Evolutionary conservation across 106 monocot genomes (phyloP).

Genomic region (Dendrobium catenatum): DNA sequence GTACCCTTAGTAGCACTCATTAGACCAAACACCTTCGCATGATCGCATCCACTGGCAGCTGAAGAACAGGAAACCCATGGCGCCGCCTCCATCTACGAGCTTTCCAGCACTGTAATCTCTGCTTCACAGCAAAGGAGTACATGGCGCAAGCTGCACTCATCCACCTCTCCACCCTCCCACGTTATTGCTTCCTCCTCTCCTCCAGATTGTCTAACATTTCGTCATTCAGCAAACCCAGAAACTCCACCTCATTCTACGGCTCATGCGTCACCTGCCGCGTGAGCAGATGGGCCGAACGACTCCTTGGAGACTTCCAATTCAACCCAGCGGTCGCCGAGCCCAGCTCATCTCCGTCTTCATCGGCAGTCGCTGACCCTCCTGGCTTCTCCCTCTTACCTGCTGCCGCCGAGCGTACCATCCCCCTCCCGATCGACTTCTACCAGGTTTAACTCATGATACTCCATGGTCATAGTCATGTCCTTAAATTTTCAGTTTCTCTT

Average conservation of each 20-base stretch:
- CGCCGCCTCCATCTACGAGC: not conserved
- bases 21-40: too few relatives aligned
- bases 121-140: not conserved
- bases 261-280: slow-evolving; percentile 21
- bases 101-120: not conserved
- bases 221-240: slow-evolving; percentile 1
- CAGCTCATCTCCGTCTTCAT: slow-evolving; percentile 13
- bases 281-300: slow-evolving; percentile 85
- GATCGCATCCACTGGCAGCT: too few relatives aligned
- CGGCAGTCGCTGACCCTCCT: slow-evolving; percentile 13
- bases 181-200: not conserved
- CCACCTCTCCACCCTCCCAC: not conserved
- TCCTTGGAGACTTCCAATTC: slow-evolving; percentile 79
- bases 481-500: not conserved
- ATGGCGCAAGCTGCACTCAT: not conserved
- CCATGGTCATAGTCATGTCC: not conserved
- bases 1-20: too few relatives aligned
- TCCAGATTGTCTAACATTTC: not conserved
- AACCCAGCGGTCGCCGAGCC: slow-evolving; percentile 13
- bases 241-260: slow-evolving; percentile 1
- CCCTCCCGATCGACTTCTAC: slow-evolving; percentile 85
- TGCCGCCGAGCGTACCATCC: slow-evolving; percentile 35
- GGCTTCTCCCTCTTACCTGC: slow-evolving; percentile 14
- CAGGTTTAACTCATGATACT: slow-evolving; percentile 18
- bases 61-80: too few relatives aligned